phyloP scores from a whole-genome alignment of 345 rosid species.

The Syzygium jambos region DNA sequence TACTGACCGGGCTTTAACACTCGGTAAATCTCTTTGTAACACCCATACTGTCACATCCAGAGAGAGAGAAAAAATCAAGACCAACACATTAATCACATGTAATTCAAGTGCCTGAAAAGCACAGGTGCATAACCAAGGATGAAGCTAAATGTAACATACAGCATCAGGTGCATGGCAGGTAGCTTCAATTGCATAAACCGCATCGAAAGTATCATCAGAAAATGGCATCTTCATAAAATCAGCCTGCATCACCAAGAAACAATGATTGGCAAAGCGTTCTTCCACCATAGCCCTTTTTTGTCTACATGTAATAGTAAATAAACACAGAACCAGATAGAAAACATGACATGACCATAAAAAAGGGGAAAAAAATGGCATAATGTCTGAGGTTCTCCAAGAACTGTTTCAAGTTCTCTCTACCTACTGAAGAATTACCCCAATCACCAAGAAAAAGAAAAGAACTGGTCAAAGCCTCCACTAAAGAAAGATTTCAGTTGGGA shows the following conservation, averaged over 20 bases:
- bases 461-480: not conserved
- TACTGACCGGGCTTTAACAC: constrained; percentile 90
- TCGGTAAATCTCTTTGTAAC: constrained; percentile 93
- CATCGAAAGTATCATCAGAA: constrained; percentile 82
- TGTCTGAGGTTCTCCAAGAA: not conserved
- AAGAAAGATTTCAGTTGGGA: not conserved
- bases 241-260: constrained; percentile 49
- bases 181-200: constrained; percentile 96
- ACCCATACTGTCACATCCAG: constrained; percentile 47
- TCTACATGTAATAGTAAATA: not conserved
- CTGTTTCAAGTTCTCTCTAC: not conserved
- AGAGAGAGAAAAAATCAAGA: not conserved
- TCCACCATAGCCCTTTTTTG: not conserved
- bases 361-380: not conserved
- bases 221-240: constrained; percentile 99
- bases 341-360: not conserved
- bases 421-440: not conserved
- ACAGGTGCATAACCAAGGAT: not conserved
- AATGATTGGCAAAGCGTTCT: not conserved
- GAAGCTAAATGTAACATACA: constrained; percentile 27
- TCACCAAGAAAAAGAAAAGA: not conserved
- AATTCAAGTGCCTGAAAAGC: not conserved
- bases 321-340: not conserved
- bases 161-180: constrained; percentile 99
- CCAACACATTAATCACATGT: no score